Evolutionary conservation across 129 eudicot genomes (phyloP).

Genomic region (Scalesia atractyloides): DNA sequence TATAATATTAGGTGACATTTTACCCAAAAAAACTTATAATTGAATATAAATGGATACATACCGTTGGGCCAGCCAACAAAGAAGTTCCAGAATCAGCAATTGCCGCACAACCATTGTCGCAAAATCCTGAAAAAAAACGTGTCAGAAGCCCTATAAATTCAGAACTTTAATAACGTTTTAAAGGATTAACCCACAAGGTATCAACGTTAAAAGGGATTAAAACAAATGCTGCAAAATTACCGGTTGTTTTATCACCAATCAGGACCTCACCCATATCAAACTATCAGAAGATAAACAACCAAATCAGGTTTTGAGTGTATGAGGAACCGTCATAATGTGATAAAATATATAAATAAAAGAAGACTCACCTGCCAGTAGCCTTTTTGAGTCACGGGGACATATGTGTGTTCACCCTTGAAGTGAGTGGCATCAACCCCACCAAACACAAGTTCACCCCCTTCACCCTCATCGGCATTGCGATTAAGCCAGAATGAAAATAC

Average conservation of each 20-base stretch:
- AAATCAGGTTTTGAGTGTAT: constrained; percentile 5
- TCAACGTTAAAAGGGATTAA: neutral
- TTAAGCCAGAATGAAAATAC: constrained; percentile 61
- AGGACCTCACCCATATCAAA: constrained; percentile 93
- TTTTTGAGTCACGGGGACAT: constrained; percentile 57
- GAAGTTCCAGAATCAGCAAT: constrained; percentile 99
- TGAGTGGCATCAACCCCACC: constrained; percentile 55
- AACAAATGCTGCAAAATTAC: constrained; percentile 38
- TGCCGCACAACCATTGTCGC: constrained; percentile 82
- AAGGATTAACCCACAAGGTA: neutral
- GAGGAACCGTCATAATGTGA: neutral
- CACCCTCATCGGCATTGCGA: constrained; percentile 31
- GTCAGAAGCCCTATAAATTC: constrained; percentile 12
- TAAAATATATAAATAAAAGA: constrained; percentile 1
- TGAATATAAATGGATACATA: constrained; percentile 40
- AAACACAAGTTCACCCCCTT: constrained; percentile 60
- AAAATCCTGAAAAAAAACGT: constrained; percentile 57
- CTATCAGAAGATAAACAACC: constrained; percentile 39
- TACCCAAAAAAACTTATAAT: neutral
- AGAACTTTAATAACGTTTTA: neutral
- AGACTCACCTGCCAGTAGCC: constrained; percentile 93
- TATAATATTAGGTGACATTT: neutral
- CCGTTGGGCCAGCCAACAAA: constrained; percentile 95
- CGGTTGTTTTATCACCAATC: constrained; percentile 69
- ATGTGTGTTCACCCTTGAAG: constrained; percentile 53